Conservation (phyloP, 1,284 basidiomycete species). For the Sparassis latifolia region DNA sequence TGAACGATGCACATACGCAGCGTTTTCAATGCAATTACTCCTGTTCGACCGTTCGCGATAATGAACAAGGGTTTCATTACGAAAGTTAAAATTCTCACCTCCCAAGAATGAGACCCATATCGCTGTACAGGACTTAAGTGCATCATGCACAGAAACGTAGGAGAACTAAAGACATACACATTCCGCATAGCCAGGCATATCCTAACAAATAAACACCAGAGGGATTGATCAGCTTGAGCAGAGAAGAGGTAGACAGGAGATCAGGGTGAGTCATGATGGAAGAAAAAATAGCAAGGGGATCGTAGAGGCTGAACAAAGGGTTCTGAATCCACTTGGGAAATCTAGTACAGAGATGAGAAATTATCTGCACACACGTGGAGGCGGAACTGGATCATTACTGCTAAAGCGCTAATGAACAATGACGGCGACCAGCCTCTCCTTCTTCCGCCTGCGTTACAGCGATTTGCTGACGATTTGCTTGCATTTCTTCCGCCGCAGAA, state of each 20-base stretch:
- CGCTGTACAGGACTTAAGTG: constrained; percentile 28
- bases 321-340: too few relatives aligned
- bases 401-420: too few relatives aligned
- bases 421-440: too few relatives aligned
- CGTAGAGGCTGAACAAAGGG: too few relatives aligned
- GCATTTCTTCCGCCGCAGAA: too few relatives aligned
- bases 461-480: too few relatives aligned
- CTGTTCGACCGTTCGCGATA: constrained; percentile 21
- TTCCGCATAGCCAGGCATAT: constrained; percentile 60
- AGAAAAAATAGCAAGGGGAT: too few relatives aligned
- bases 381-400: too few relatives aligned
- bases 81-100: constrained; percentile 29
- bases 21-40: constrained; percentile 51
- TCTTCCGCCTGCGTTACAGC: too few relatives aligned
- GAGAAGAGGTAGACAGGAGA: constrained; percentile 32
- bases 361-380: too few relatives aligned
- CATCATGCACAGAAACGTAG: background rate
- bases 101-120: constrained; percentile 66
- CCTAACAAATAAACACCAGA: constrained; percentile 47
- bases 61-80: background rate
- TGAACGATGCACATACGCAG: constrained; percentile 37
- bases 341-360: too few relatives aligned
- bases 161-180: constrained; percentile 42
- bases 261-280: constrained; percentile 12
- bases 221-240: constrained; percentile 36